Base-by-base conservation (phyloP, 139 green algal genomes). In the Closterium sp. region DNA sequence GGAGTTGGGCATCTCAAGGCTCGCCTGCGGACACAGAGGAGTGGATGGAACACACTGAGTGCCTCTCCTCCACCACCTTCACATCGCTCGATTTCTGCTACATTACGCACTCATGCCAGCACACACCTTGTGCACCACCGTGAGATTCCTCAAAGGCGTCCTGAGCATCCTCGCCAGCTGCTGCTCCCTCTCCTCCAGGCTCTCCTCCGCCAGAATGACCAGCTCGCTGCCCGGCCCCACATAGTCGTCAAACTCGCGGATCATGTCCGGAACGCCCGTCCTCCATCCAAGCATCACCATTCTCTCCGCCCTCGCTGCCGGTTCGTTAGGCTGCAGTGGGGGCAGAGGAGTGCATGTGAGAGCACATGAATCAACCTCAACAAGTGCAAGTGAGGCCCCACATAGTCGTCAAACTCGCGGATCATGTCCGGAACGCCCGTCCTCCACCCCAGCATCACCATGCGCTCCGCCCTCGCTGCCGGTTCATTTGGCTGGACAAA, bases 171-270 rank as follows among this genome's bases (percentile, higher is more conserved):
- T 87, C 21, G 17, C 17, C 31, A 93, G 27, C 19, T 85, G 45
- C 17, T 9, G n/a, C 85, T 91, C 86, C 9, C 91, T 86, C 28
- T 91, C 86, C 73, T 90, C 73, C 2, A 91, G 4, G 86, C 24
- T 22, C 17, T 86, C 45, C 24, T 93, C 87, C 32, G 91, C 73
- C 31, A 93, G 86, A 27, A 93, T 89, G 34, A 92, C 89, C 73
- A 94, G 89, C 70, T 94, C 92, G 90, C 92, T 94, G 70, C 92
- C 92, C 2, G 92, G 70, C 10, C 92, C 92, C 38, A 92, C 70
- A 87, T 94, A 94, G 31, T 90, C 86, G 42, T 94, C 92, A n/a
- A 89, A 91, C 87, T 94, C 92, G 30, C 11, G 38, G 19, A 90
- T 90, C 88, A 94, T 94, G 88, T 94, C 92, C 29, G 85, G 32